Evolutionary conservation across 192 early-diverging fungal species (phyloP), one percentile per base, ranked within the genome.

Genomic region (Rhizophagus sp.): DNA sequence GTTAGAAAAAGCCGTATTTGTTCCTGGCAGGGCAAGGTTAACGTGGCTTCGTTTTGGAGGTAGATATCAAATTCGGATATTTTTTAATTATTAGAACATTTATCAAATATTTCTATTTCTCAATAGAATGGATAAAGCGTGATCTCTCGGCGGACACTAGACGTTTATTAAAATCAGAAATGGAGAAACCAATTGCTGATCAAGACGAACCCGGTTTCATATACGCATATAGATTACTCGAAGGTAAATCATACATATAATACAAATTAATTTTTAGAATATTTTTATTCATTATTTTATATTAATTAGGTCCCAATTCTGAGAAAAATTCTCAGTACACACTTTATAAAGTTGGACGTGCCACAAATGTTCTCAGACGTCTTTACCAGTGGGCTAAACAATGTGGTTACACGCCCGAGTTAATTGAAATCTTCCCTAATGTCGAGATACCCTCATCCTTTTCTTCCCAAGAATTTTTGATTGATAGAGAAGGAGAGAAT

Each of bases 121-220:
- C 3, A n/a, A 11, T 73, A 86, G 85, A 74, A 12, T 86, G 85
- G 85, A 80, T 86, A 2, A 84, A 86, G 24, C 73, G 65, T 57
- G 68, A 82, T 22, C 67, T 88, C 1, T 83, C 85, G 0, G 76
- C 71, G 15, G 82, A 82, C 75, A 84, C 82, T 1, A 81, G 81
- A 50, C 82, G 81, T 44, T 75, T 84, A 52, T 57, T 88, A 62
- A 65, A 73, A n/a, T 74, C 69, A 65, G 85, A 86, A 44, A 84
- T 88, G 83, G 80, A 85, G 74, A 83, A 81, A 36, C 84, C 87
- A 0, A 79, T 86, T 22, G 85, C 87, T 15, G 79, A 81, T 4
- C 83, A 73, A 1, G 87, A 88, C 57, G 82, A 83, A 49, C 79
- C 87, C 6, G 87, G 87, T 19, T 86, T 84, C 57, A 88, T 88